These are phyloP conservation scores for Nissolia schottii DNA, from an alignment of 306 rosid genomes.

Conservation along the genomic window DNA sequence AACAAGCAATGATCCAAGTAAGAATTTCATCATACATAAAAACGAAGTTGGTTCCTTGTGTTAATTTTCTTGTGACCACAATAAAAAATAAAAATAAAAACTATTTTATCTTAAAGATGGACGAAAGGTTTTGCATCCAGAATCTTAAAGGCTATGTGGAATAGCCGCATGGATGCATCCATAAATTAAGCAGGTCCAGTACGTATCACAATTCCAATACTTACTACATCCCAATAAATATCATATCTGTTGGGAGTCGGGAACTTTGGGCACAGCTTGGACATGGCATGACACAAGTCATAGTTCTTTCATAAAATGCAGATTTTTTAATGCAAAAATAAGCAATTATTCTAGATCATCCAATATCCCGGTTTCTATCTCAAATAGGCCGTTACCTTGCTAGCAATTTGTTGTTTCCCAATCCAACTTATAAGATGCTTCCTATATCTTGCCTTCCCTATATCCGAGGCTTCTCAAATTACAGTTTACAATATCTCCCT, in stretches of 20 bases:
- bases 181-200: neutral
- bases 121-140: neutral
- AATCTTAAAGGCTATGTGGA: neutral
- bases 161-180: neutral
- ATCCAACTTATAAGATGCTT: neutral
- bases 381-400: neutral
- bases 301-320: neutral
- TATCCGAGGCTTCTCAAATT: neutral
- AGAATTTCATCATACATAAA: slow-evolving; percentile 29
- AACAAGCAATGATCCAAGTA: slow-evolving; percentile 82
- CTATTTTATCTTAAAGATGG: neutral
- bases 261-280: neutral
- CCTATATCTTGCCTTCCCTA: neutral
- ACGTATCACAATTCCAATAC: neutral
- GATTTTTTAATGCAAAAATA: neutral
- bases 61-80: neutral
- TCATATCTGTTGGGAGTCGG: neutral
- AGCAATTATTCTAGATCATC: neutral
- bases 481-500: neutral
- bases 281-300: neutral
- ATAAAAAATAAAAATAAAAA: neutral
- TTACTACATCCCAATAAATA: neutral
- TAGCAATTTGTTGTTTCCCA: neutral
- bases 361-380: neutral
- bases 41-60: neutral